Conservation (phyloP, 2,329 filamentous ascomycete species). For the Fusarium staphyleae region DNA sequence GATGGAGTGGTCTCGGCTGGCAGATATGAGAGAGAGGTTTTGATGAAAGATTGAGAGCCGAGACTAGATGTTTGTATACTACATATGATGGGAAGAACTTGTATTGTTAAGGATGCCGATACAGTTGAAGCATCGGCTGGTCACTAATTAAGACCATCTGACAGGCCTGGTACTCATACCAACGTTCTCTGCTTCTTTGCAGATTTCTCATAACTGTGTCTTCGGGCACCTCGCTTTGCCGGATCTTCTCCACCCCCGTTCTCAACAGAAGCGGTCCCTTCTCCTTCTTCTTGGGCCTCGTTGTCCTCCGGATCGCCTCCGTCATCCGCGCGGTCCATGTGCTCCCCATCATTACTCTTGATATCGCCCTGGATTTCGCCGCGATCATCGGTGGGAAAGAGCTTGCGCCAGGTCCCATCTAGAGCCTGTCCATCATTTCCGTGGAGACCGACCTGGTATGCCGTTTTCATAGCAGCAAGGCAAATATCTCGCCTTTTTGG, state of each 20-base stretch:
- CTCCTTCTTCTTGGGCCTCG: conserved; percentile 18
- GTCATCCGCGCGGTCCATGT: conserved; percentile 43
- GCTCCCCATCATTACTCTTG: conserved; percentile 45
- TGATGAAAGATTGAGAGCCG: conserved; percentile 16
- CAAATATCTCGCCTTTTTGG: conserved; percentile 66
- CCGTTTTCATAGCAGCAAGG: conserved; percentile 72
- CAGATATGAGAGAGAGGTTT: conserved; percentile 33
- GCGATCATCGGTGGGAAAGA: conserved; percentile 50
- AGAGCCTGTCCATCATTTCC: conserved; percentile 68
- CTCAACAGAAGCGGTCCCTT: conserved; percentile 22
- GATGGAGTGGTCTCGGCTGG: conserved; percentile 47
- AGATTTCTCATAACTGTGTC: conserved; percentile 8
- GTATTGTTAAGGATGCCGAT: no score
- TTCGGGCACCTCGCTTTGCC: conserved; percentile 38
- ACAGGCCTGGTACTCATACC: neutral
- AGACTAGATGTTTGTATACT: no score
- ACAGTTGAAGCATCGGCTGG: no score
- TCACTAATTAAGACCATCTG: no score
- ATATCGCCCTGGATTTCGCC: conserved; percentile 52
- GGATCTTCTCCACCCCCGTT: neutral
- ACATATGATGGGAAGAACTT: no score
- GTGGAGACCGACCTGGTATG: conserved; percentile 69
- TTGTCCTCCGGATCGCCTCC: conserved; percentile 37
- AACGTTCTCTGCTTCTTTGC: conserved; percentile 42
- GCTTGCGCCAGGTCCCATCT: conserved; percentile 63